Evolutionary conservation across 2,329 filamentous ascomycete species (phyloP).

Genomic region (Lecanicillium sp.): DNA sequence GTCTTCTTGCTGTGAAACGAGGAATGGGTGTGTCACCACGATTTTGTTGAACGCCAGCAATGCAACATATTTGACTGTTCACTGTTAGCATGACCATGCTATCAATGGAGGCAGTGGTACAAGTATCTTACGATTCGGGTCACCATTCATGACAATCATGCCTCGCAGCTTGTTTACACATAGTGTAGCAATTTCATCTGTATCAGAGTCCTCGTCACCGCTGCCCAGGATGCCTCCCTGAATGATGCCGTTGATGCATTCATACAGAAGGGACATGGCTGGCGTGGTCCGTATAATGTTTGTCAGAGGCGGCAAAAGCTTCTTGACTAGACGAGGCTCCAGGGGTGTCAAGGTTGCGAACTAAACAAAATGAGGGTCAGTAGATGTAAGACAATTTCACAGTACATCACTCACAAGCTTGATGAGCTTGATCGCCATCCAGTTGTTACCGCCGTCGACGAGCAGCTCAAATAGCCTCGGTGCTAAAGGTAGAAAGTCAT

Average conservation of each 20-base stretch:
- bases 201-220: constrained; percentile 69
- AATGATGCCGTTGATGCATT: constrained; percentile 97
- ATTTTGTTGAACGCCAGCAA: constrained; percentile 94
- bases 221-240: constrained; percentile 89
- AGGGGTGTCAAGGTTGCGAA: constrained; percentile 92
- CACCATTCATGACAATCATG: constrained; percentile 89
- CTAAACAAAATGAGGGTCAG: constrained; percentile 32
- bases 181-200: constrained; percentile 84
- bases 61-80: constrained; percentile 88
- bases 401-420: constrained; percentile 61
- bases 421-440: constrained; percentile 99
- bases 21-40: constrained; percentile 74
- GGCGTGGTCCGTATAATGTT: constrained; percentile 90
- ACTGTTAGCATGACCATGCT: constrained; percentile 10
- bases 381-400: too few species aligned
- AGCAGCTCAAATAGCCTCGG: constrained; percentile 87
- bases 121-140: constrained; percentile 69
- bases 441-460: constrained; percentile 91
- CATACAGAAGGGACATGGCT: constrained; percentile 96
- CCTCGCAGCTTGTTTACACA: constrained; percentile 89
- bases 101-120: neutral
- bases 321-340: constrained; percentile 84
- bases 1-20: constrained; percentile 89
- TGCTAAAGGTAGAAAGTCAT: constrained; percentile 88
- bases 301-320: constrained; percentile 82